These are phyloP conservation scores for Talaromyces borbonicus DNA, from an alignment of 495 filamentous ascomycete species.

Conservation along the genomic window DNA sequence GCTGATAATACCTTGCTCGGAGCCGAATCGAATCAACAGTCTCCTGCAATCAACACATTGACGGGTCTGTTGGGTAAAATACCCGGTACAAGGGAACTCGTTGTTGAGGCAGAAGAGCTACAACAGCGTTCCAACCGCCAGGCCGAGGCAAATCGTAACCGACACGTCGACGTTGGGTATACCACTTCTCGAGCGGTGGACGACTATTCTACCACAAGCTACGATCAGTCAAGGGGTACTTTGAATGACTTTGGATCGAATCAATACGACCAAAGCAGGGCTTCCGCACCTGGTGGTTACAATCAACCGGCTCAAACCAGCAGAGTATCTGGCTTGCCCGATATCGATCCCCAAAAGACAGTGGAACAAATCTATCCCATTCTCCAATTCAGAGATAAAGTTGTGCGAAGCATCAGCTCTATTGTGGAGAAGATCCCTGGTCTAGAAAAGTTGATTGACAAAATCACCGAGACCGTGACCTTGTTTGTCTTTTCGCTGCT, in stretches of 20 bases:
- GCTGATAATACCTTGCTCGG: constrained; percentile 65
- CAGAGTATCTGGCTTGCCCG: constrained; percentile 53
- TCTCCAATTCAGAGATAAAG: constrained; percentile 84
- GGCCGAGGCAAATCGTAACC: constrained; percentile 48
- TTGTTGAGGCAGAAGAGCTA: constrained; percentile 67
- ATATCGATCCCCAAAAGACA: constrained; percentile 75
- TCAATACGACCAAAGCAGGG: constrained; percentile 1
- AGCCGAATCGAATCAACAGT: constrained; percentile 42
- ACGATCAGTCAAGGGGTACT: neutral
- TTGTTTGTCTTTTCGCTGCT: constrained; percentile 83
- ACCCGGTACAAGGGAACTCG: constrained; percentile 67
- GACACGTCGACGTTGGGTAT: constrained; percentile 25
- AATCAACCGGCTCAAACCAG: neutral
- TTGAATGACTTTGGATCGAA: neutral
- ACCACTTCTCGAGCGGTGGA: constrained; percentile 7
- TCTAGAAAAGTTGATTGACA: constrained; percentile 74
- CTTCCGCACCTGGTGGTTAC: neutral
- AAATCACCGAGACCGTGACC: constrained; percentile 83
- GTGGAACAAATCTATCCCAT: constrained; percentile 87
- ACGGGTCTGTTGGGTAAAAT: constrained; percentile 66
- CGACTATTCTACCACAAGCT: constrained; percentile 13
- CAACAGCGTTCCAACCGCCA: constrained; percentile 66
- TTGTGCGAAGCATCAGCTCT: constrained; percentile 70
- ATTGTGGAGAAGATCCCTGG: constrained; percentile 90
- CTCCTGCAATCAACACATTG: constrained; percentile 43